These are phyloP conservation scores for Talaromyces sp. DNA, from an alignment of 2,329 filamentous ascomycete genomes.

Conservation along the genomic window DNA sequence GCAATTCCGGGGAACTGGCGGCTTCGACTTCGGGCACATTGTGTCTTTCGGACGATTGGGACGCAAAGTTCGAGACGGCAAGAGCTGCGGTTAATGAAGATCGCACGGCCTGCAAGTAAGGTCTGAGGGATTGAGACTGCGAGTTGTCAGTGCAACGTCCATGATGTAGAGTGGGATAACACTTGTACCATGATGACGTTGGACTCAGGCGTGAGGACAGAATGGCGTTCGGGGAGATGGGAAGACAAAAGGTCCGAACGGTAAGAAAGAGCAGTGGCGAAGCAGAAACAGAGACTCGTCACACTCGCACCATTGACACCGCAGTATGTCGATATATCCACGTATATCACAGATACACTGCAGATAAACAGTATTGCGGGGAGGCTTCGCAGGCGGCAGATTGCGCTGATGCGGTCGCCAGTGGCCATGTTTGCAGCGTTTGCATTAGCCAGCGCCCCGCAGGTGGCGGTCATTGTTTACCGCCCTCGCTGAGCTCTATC, in stretches of 20 bases:
- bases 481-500: background rate
- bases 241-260: background rate
- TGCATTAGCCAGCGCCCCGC: slow-evolving; percentile 16
- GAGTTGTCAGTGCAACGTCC: background rate
- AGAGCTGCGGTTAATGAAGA: slow-evolving; percentile 91
- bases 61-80: slow-evolving; percentile 93
- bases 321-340: background rate
- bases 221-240: background rate
- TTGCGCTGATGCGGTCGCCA: slow-evolving; percentile 1
- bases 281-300: background rate
- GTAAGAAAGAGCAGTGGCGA: background rate
- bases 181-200: slow-evolving; percentile 1
- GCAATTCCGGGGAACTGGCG: slow-evolving; percentile 83
- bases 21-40: slow-evolving; percentile 98
- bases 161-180: background rate
- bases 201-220: background rate
- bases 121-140: slow-evolving; percentile 91
- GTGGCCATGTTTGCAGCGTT: slow-evolving; percentile 25
- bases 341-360: background rate
- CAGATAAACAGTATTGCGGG: slow-evolving; percentile 5
- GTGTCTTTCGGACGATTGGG: slow-evolving; percentile 91
- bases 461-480: slow-evolving; percentile 12
- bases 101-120: slow-evolving; percentile 93
- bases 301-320: background rate
- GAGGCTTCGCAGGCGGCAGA: slow-evolving; percentile 1